A percentile compares a stretch with the other conserved stretches of the same genome.
phyloP scores from a whole-genome alignment of 306 rosid genomes.

The Ziziphus jujuba region DNA sequence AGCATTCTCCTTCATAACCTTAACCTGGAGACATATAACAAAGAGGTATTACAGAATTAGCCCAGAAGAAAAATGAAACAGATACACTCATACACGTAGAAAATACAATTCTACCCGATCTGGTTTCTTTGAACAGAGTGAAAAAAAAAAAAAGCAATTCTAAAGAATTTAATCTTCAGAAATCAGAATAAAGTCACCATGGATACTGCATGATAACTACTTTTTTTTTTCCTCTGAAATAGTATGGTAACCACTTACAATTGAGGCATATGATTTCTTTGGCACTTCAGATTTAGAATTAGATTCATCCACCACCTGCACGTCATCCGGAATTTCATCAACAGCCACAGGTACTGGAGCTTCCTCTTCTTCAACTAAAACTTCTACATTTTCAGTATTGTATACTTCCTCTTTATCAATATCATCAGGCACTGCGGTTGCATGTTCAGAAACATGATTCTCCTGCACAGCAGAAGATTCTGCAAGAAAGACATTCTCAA shows the following conservation, averaged over 20 bases:
- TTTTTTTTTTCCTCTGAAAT: too few relatives aligned
- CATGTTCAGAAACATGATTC: conserved; percentile 40
- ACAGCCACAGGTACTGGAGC: conserved; percentile 51
- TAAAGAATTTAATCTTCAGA: not conserved
- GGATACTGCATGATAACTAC: conserved; percentile 1
- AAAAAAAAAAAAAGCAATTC: not conserved
- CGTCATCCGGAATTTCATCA: conserved; percentile 60
- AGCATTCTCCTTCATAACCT: conserved; percentile 56
- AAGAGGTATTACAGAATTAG: not conserved
- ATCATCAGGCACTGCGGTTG: conserved; percentile 29
- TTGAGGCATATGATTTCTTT: conserved; percentile 83
- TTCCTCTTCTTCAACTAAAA: conserved; percentile 49
- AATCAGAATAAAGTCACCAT: conserved; percentile 1
- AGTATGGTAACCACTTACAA: conserved; percentile 52
- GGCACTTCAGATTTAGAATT: conserved; percentile 54
- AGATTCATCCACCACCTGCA: conserved; percentile 43
- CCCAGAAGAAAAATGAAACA: conserved; percentile 2
- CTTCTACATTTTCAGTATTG: conserved; percentile 44
- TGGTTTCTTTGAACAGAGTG: too few relatives aligned
- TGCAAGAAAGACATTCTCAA: conserved; percentile 23
- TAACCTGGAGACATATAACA: conserved; percentile 35
- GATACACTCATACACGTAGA: too few relatives aligned
- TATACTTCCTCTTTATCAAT: conserved; percentile 41
- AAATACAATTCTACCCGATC: too few relatives aligned
- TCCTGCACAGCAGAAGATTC: conserved; percentile 39